These are phyloP conservation scores for Verbena officinalis DNA, from an alignment of 257 asterid genomes.

Conservation along the genomic window DNA sequence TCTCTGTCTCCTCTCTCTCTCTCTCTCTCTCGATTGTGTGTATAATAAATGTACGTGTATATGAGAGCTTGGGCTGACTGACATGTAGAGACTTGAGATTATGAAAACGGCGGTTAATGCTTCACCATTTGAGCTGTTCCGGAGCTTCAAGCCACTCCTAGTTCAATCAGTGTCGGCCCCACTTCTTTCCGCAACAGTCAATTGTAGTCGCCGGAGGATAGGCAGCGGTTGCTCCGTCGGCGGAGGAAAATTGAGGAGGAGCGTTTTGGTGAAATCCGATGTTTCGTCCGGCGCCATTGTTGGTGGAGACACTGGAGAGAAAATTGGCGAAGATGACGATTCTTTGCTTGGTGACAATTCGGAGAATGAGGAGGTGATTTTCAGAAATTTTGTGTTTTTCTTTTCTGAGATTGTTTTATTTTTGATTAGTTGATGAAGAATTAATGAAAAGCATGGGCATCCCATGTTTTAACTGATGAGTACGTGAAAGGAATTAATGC, in stretches of 20 bases:
- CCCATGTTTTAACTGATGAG: too few species aligned
- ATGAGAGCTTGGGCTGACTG: too few species aligned
- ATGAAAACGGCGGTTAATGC: too few species aligned
- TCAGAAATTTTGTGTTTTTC: background rate
- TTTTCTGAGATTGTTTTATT: background rate
- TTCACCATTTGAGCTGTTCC: too few species aligned
- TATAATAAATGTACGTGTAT: too few species aligned
- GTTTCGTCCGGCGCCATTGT: slow-evolving; percentile 21
- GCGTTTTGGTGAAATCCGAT: slow-evolving; percentile 23
- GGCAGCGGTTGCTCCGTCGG: background rate
- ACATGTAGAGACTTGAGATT: too few species aligned
- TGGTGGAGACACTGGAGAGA: slow-evolving; percentile 30
- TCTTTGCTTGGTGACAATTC: slow-evolving; percentile 20
- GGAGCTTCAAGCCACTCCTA: too few species aligned
- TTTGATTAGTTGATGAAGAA: background rate
- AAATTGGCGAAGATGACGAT: slow-evolving; percentile 26
- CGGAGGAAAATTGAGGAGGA: slow-evolving; percentile 28
- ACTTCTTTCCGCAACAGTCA: slow-evolving; percentile 13
- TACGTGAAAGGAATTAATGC: too few species aligned
- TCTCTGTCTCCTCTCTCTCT: too few species aligned
- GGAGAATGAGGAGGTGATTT: slow-evolving; percentile 23
- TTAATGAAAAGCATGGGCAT: background rate
- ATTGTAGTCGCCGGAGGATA: slow-evolving; percentile 27
- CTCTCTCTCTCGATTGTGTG: too few species aligned
- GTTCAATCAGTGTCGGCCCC: slow-evolving; percentile 31